phyloP scores from a whole-genome alignment of 345 rosid genomes.

The Rhizophora mangle region DNA sequence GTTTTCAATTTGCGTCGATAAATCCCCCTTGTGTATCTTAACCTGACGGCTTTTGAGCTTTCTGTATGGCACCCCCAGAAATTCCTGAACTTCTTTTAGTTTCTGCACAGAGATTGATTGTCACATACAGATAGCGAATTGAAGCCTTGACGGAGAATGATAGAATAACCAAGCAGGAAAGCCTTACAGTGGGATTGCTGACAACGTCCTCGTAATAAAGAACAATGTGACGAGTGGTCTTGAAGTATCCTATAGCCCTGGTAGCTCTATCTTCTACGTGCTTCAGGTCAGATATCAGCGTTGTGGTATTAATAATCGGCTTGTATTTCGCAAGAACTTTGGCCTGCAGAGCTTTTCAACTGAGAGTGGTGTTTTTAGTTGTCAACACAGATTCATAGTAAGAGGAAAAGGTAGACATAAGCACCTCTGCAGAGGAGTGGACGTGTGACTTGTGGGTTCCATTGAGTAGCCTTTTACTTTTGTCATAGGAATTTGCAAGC shows the following conservation, averaged over 20 bases:
- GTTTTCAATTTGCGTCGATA: slow-evolving; percentile 29
- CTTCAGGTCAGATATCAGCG: slow-evolving; percentile 32
- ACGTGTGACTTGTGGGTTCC: slow-evolving; percentile 45
- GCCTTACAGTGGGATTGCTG: slow-evolving; percentile 26
- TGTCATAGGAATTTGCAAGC: slow-evolving; percentile 35
- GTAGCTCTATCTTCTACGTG: slow-evolving; percentile 25
- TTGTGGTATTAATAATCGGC: slow-evolving; percentile 31
- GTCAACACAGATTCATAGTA: neutral
- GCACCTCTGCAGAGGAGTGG: slow-evolving; percentile 30
- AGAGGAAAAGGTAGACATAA: neutral
- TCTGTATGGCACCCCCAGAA: slow-evolving; percentile 11
- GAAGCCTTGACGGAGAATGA: no score
- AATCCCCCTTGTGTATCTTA: slow-evolving; percentile 30
- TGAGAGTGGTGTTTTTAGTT: neutral
- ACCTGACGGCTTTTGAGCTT: slow-evolving; percentile 36
- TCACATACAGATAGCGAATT: no score
- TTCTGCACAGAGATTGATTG: slow-evolving; percentile 15
- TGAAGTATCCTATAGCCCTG: slow-evolving; percentile 35
- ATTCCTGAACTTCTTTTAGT: slow-evolving; percentile 33
- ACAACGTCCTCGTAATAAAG: slow-evolving; percentile 40
- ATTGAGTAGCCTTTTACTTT: slow-evolving; percentile 24
- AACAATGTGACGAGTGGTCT: slow-evolving; percentile 33
- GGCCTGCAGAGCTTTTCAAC: slow-evolving; percentile 29
- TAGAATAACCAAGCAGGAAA: neutral
- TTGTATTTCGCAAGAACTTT: slow-evolving; percentile 36